A percentile compares a stretch with the other conserved stretches of the same genome.
These are phyloP conservation scores for Pyrenochaeta sp. DNA, from an alignment of 2,329 filamentous ascomycete species.

Conservation along the genomic window DNA sequence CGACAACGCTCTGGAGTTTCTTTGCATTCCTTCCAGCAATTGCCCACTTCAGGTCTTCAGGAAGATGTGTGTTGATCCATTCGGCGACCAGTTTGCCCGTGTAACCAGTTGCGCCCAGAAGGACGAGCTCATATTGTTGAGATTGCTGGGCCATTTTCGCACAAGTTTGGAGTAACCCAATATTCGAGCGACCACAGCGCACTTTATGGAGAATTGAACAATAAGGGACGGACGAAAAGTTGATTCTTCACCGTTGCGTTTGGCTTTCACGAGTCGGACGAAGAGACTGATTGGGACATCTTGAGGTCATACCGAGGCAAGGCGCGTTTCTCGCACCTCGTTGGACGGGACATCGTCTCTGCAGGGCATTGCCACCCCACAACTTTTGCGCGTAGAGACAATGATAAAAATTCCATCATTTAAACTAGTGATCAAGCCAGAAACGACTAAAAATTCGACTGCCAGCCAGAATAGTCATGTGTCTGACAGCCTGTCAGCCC, in stretches of 20 bases:
- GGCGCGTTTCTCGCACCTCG: constrained; percentile 11
- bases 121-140: constrained; percentile 69
- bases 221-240: constrained; percentile 13
- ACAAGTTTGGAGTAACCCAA: constrained; percentile 2
- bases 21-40: constrained; percentile 80
- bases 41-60: constrained; percentile 85
- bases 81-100: constrained; percentile 81
- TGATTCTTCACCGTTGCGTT: constrained; percentile 13
- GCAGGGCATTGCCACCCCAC: constrained; percentile 4
- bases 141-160: constrained; percentile 32
- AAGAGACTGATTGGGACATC: constrained; percentile 28
- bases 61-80: constrained; percentile 73
- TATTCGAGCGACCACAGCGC: constrained; percentile 9
- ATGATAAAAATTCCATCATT: too few species aligned
- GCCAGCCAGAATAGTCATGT: too few species aligned
- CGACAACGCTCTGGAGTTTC: constrained; percentile 75
- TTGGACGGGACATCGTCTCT: constrained; percentile 4
- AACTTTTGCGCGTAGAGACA: background rate
- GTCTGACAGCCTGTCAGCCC: background rate
- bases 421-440: too few species aligned
- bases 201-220: constrained; percentile 14
- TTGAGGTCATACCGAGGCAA: constrained; percentile 29
- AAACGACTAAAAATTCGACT: too few species aligned
- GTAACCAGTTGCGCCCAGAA: constrained; percentile 78
- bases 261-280: constrained; percentile 19